A percentile compares a stretch with the other conserved stretches of the same genome.
Evolutionary conservation across 1,284 basidiomycete species (phyloP).

Genomic region (Cutaneotrichosporon sp.): DNA sequence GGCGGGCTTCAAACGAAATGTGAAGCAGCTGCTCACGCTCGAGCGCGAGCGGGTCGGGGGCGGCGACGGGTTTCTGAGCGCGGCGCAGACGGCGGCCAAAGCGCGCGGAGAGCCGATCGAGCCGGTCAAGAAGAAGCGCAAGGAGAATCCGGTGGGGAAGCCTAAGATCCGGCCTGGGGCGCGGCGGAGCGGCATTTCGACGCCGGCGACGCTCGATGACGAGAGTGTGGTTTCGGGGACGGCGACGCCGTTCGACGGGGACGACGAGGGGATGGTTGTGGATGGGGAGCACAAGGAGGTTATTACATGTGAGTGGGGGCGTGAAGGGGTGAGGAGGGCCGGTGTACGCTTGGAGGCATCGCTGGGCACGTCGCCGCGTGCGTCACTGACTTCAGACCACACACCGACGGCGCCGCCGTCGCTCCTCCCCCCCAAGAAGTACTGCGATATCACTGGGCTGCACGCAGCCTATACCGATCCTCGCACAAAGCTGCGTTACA

Average conservation of each 20-base stretch:
- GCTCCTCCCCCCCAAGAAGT: conserved; percentile 49
- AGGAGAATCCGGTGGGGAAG: conserved; percentile 19
- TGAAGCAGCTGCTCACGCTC: conserved; percentile 46
- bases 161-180: conserved; percentile 7
- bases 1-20: conserved; percentile 33
- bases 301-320: conserved; percentile 42
- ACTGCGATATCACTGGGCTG: conserved; percentile 54
- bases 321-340: background rate
- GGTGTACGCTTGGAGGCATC: no score
- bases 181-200: conserved; percentile 22
- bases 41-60: conserved; percentile 43
- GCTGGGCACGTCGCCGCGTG: no score
- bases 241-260: conserved; percentile 13
- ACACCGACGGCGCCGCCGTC: conserved; percentile 47
- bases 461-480: conserved; percentile 50
- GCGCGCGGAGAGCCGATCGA: conserved; percentile 39
- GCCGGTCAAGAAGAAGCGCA: conserved; percentile 40
- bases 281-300: conserved; percentile 31
- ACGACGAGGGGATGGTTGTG: conserved; percentile 7
- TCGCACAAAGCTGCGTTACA: conserved; percentile 47
- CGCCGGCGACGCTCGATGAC: conserved; percentile 23
- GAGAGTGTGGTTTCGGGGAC: conserved; percentile 17
- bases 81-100: conserved; percentile 32
- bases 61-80: conserved; percentile 41
- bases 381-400: conserved; percentile 36